Evolutionary conservation across 805 yeast species (phyloP).

Genomic region (Candida nemodendra): DNA sequence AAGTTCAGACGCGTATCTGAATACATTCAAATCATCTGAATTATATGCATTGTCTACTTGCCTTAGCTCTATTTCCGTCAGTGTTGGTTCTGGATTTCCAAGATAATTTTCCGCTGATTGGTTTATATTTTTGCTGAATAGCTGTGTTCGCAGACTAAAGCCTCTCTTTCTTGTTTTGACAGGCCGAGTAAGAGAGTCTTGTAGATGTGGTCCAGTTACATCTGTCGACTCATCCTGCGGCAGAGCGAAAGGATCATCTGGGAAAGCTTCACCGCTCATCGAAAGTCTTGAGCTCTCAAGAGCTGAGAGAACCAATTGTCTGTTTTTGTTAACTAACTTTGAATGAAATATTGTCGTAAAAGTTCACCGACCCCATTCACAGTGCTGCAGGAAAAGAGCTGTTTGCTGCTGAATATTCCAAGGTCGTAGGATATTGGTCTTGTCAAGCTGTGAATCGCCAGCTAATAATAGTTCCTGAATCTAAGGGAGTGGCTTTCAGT

Average conservation of each 20-base stretch:
- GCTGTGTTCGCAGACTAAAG: conserved; percentile 63
- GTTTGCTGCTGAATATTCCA: no score
- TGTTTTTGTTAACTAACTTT: no score
- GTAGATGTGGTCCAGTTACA: conserved; percentile 4
- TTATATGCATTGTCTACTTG: conserved; percentile 31
- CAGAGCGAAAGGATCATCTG: not conserved
- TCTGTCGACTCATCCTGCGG: not conserved
- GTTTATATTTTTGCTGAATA: conserved; percentile 46
- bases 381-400: no score
- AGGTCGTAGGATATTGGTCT: no score
- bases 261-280: not conserved
- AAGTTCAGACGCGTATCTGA: conserved; percentile 13
- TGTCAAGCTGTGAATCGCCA: no score
- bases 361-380: no score
- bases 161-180: conserved; percentile 54
- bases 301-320: no score
- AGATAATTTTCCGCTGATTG: conserved; percentile 24
- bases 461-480: no score
- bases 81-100: conserved; percentile 8
- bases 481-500: no score
- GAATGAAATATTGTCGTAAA: no score
- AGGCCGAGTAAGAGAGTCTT: conserved; percentile 23
- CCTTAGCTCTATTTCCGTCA: conserved; percentile 33
- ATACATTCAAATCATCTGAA: conserved; percentile 24
- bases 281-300: no score